A percentile compares a stretch with the other conserved stretches of the same genome.
Evolutionary conservation across 1,284 basidiomycete genomes (phyloP).

Genomic region (Irpex sp.): DNA sequence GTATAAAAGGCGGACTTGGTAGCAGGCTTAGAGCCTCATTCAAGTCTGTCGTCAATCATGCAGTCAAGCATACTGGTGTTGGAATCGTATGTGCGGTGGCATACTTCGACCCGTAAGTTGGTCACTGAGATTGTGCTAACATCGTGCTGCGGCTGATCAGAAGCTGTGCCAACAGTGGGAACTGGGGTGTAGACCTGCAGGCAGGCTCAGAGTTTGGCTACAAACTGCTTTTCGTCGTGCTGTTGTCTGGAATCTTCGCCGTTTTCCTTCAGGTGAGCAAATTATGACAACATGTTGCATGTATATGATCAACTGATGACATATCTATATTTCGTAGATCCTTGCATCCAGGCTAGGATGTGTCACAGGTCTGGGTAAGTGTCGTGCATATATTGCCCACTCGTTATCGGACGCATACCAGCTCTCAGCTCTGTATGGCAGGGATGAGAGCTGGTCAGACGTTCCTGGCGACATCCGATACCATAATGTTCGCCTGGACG

Average conservation of each 20-base stretch:
- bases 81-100: conserved; percentile 51
- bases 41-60: conserved; percentile 31
- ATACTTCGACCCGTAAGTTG: conserved; percentile 50
- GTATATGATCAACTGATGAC: neutral
- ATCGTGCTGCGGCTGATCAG: neutral
- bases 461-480: neutral
- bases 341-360: conserved; percentile 63
- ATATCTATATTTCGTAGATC: conserved; percentile 33
- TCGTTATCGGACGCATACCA: neutral
- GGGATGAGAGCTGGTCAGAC: neutral
- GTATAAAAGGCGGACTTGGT: neutral
- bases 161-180: conserved; percentile 42
- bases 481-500: neutral
- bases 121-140: neutral
- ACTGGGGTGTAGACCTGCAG: conserved; percentile 75
- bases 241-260: conserved; percentile 83
- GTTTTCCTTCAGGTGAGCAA: conserved; percentile 65
- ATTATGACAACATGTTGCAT: neutral
- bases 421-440: too few species aligned
- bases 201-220: conserved; percentile 81
- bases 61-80: conserved; percentile 42
- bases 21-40: neutral
- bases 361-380: conserved; percentile 65
- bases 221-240: conserved; percentile 82
- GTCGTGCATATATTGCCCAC: neutral